phyloP scores from a whole-genome alignment of 2,329 filamentous ascomycete genomes.

The Massarina eburnea region DNA sequence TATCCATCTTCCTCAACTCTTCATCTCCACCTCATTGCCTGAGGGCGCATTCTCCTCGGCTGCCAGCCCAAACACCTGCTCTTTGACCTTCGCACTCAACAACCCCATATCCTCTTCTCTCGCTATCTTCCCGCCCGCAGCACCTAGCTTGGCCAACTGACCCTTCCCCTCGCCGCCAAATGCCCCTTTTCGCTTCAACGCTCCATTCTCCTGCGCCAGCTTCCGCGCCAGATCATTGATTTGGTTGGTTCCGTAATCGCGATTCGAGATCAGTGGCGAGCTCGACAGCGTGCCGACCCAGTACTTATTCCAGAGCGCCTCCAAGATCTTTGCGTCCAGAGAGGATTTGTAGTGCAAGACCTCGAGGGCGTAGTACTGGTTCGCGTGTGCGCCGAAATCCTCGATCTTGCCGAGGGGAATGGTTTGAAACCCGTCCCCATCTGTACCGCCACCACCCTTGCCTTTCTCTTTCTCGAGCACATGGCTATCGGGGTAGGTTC shows the following conservation, averaged over 20 bases:
- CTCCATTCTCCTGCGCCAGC: conserved; percentile 65
- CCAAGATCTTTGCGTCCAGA: conserved; percentile 82
- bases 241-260: conserved; percentile 90
- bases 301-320: conserved; percentile 97
- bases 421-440: conserved; percentile 67
- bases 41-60: conserved; percentile 5
- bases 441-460: conserved; percentile 28
- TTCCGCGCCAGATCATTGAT: conserved; percentile 86
- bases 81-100: conserved; percentile 64
- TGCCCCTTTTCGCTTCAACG: conserved; percentile 35
- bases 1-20: conserved; percentile 19
- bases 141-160: conserved; percentile 62
- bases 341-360: conserved; percentile 94
- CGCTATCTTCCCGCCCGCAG: conserved; percentile 63
- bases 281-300: conserved; percentile 96
- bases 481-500: conserved; percentile 80
- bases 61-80: conserved; percentile 54
- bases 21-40: conserved; percentile 33
- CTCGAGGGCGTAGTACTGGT: conserved; percentile 86
- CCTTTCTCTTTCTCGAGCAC: conserved; percentile 45
- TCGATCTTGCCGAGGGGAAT: conserved; percentile 93
- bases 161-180: conserved; percentile 24
- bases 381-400: conserved; percentile 92
- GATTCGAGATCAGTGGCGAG: conserved; percentile 85
- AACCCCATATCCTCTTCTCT: conserved; percentile 65